Conservation (phyloP, 371 early-diverging fungal species). For the Mortierella sp. region DNA sequence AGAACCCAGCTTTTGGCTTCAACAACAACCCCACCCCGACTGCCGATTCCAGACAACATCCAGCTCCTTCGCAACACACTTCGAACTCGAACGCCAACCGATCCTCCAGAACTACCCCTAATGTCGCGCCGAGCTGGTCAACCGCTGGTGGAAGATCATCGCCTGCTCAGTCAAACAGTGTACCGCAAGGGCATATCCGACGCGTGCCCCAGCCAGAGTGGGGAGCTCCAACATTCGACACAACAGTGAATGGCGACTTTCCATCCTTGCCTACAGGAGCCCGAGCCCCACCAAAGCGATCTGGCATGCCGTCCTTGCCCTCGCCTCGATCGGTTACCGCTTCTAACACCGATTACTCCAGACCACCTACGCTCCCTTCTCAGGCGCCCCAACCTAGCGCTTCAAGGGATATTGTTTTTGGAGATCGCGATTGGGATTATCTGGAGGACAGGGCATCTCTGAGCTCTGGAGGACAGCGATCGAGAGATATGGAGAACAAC, state of each 20-base stretch:
- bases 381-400: neutral
- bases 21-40: neutral
- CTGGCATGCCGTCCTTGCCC: constrained; percentile 22
- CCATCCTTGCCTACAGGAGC: constrained; percentile 20
- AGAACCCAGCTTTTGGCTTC: constrained; percentile 24
- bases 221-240: constrained; percentile 25
- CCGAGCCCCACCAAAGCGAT: constrained; percentile 5
- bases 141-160: neutral
- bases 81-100: neutral
- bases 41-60: neutral
- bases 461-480: constrained; percentile 6
- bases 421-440: constrained; percentile 29
- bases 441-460: constrained; percentile 19
- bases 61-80: neutral
- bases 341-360: neutral
- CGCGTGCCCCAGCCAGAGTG: constrained; percentile 23
- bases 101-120: neutral
- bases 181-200: constrained; percentile 2
- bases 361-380: neutral
- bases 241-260: constrained; percentile 24
- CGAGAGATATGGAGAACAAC: constrained; percentile 8
- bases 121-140: neutral
- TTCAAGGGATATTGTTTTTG: constrained; percentile 23
- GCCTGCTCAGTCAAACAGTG: neutral
- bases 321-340: constrained; percentile 10